A percentile compares a stretch with the other conserved stretches of the same genome.
phyloP scores from a whole-genome alignment of 192 early-diverging fungal genomes.

The Mortierella antarctica region DNA sequence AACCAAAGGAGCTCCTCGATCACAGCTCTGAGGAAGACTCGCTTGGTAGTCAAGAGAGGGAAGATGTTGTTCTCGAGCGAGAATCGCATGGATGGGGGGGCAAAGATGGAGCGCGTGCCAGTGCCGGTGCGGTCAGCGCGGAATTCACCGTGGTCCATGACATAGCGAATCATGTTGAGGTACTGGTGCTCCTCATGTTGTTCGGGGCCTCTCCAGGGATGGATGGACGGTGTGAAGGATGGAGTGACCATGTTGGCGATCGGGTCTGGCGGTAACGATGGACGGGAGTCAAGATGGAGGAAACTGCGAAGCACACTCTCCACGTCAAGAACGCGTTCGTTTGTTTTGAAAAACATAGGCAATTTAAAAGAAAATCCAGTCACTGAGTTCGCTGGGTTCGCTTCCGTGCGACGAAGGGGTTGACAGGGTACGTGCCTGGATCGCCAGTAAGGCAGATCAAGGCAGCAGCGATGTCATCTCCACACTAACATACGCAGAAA shows the following conservation, averaged over 20 bases:
- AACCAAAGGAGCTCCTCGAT: conserved; percentile 98
- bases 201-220: conserved; percentile 35
- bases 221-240: conserved; percentile 37
- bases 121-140: conserved; percentile 93
- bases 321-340: no score
- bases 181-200: conserved; percentile 90
- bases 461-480: no score
- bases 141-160: conserved; percentile 77
- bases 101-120: conserved; percentile 84
- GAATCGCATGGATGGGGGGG: conserved; percentile 90
- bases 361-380: no score
- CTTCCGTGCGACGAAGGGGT: no score
- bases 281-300: not conserved
- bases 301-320: no score
- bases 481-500: no score
- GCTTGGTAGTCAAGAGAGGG: conserved; percentile 95
- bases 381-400: no score
- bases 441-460: no score
- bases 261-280: not conserved
- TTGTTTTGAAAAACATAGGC: no score
- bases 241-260: conserved; percentile 23
- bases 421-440: no score
- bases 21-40: conserved; percentile 90
- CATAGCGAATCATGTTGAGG: conserved; percentile 75
- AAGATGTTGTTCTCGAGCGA: conserved; percentile 77